These are phyloP conservation scores for Lagenaria siceraria DNA, from an alignment of 306 rosid genomes.

Conservation along the genomic window DNA sequence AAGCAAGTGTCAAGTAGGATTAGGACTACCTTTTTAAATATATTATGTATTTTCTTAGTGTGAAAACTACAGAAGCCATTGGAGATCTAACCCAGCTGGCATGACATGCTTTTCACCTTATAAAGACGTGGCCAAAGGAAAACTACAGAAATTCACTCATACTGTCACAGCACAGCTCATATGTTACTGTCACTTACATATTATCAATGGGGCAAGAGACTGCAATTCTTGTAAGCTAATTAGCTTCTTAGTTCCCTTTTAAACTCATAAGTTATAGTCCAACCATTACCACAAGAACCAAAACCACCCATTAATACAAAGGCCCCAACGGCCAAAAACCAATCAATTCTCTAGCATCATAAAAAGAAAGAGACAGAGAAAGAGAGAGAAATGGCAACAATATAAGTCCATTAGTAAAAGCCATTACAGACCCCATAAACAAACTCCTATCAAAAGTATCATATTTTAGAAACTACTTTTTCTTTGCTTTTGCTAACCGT, in stretches of 20 bases:
- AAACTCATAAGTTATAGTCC: background rate
- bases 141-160: background rate
- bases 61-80: background rate
- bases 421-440: background rate
- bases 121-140: background rate
- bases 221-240: background rate
- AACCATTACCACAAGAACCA: background rate
- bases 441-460: slow-evolving; percentile 1
- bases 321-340: background rate
- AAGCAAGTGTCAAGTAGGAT: background rate
- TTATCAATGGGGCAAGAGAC: background rate
- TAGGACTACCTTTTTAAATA: background rate
- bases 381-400: background rate
- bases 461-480: background rate
- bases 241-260: background rate
- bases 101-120: background rate
- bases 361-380: background rate
- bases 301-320: background rate
- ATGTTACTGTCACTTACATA: background rate
- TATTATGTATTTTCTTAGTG: too few relatives aligned
- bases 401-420: background rate
- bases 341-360: background rate
- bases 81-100: background rate
- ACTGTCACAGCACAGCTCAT: background rate
- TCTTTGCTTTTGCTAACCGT: slow-evolving; percentile 5